phyloP scores from a whole-genome alignment of 306 rosid species.

The Pyrus pyrifolia region DNA sequence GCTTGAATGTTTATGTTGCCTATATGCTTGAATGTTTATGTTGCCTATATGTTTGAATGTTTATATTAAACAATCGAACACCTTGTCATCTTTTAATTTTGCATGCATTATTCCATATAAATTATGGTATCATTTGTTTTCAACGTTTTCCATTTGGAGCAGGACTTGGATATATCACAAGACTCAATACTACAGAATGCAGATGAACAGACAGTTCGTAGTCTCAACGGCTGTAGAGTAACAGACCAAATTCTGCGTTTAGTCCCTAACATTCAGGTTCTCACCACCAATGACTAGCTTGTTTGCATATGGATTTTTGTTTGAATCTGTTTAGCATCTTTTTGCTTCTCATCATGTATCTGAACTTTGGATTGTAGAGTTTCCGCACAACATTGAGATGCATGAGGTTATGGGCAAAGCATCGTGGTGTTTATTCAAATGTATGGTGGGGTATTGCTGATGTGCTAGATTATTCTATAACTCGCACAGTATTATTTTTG shows the following conservation, averaged over 20 bases:
- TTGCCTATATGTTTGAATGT: not conserved
- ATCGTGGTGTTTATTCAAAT: conserved; percentile 94
- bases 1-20: not conserved
- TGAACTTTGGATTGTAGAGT: conserved; percentile 48
- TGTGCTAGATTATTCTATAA: not conserved
- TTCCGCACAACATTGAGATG: conserved; percentile 93
- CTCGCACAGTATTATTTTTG: conserved; percentile 13
- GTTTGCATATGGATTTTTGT: not conserved
- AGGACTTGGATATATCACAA: conserved; percentile 94
- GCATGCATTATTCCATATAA: not conserved
- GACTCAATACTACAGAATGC: conserved; percentile 76
- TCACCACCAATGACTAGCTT: not conserved
- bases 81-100: not conserved
- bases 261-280: conserved; percentile 97
- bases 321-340: not conserved
- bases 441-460: conserved; percentile 35
- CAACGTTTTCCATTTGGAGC: conserved; percentile 12
- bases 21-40: not conserved
- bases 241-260: conserved; percentile 87
- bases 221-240: conserved; percentile 95
- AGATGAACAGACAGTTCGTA: conserved; percentile 95
- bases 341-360: conserved; percentile 18
- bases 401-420: conserved; percentile 95
- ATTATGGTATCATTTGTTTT: not conserved
- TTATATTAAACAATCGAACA: not conserved